Evolutionary conservation across 345 rosid genomes (phyloP), one percentile per base, ranked within the genome.

Genomic region (Acer negundo): DNA sequence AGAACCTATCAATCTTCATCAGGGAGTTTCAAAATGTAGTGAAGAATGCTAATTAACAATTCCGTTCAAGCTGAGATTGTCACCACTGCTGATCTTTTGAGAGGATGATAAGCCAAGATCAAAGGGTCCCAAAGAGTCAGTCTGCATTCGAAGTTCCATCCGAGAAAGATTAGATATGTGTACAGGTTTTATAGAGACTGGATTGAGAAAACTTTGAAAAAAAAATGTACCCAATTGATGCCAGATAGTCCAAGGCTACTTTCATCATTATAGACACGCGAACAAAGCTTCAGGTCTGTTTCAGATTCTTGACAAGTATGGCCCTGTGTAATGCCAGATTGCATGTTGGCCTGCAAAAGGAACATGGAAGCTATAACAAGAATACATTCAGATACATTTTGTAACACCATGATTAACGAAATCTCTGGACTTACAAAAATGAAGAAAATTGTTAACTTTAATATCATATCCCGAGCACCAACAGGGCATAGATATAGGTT

Each of bases 201-300:
- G 40, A 65, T 7, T n/a, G 23, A 22, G 38, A 42, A 55, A 12
- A 26, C 7, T n/a, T 24, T 44, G 38, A 11, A 67, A 13, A 47
- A 47, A 38, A 47, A 28, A 47, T 58, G 64, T 87, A 93, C 97
- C 99, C 99, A 92, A 83, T 94, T 90, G 80, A 94, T 92, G 84
- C 90, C 94, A 75, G 98, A 90, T 53, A 96, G 81, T 38, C 97
- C 99, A 73, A 94, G 91, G 85, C 97, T 94, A 82, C 90, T 90
- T 82, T 96, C 98, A 40, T 89, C 90, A 10, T 79, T 85, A 67
- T 80, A 80, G 47, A 76, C 81, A 72, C 78, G 81, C 2, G 89
- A 79, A 75, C 86, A 84, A 80, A 84, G 85, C 35, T 76, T 64
- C 75, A 86, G 75, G 53, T 85, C 78, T 77, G 87, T 84, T 70